These are phyloP conservation scores for Torulaspora delbrueckii DNA, from an alignment of 805 yeast genomes.

Conservation along the genomic window DNA sequence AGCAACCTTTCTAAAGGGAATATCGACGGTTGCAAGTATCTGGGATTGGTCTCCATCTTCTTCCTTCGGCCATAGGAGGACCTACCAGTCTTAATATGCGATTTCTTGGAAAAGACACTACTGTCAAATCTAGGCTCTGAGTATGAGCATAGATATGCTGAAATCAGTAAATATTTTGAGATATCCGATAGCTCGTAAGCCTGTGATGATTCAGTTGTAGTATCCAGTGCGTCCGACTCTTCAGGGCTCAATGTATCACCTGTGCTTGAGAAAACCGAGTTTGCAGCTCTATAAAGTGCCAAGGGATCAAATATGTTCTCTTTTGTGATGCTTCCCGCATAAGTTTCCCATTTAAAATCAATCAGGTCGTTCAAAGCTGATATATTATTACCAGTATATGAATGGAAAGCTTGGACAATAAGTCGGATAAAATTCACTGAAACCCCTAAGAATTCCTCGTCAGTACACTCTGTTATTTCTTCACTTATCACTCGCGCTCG, in stretches of 20 bases:
- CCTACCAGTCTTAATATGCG: constrained; percentile 43
- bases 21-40: constrained; percentile 63
- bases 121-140: constrained; percentile 66
- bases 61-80: constrained; percentile 40
- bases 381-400: constrained; percentile 33
- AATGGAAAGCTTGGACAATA: constrained; percentile 30
- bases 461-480: constrained; percentile 16
- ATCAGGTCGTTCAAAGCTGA: constrained; percentile 27
- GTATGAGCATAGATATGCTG: constrained; percentile 80
- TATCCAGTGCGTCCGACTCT: constrained; percentile 9
- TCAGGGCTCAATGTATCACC: constrained; percentile 32
- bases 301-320: constrained; percentile 25
- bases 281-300: constrained; percentile 31
- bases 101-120: constrained; percentile 56
- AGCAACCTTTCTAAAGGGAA: constrained; percentile 75
- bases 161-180: constrained; percentile 68
- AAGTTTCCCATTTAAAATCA: constrained; percentile 31
- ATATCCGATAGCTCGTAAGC: constrained; percentile 50
- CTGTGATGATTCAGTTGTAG: constrained; percentile 9
- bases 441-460: constrained; percentile 14
- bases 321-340: constrained; percentile 17
- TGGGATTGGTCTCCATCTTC: constrained; percentile 49
- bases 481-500: constrained; percentile 9
- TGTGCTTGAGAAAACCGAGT: constrained; percentile 30
- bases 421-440: constrained; percentile 27